Percentiles rank a stretch among this genome's conserved stretches.
Conservation (phyloP, 331 rosid species). For the Saraca asoca region DNA sequence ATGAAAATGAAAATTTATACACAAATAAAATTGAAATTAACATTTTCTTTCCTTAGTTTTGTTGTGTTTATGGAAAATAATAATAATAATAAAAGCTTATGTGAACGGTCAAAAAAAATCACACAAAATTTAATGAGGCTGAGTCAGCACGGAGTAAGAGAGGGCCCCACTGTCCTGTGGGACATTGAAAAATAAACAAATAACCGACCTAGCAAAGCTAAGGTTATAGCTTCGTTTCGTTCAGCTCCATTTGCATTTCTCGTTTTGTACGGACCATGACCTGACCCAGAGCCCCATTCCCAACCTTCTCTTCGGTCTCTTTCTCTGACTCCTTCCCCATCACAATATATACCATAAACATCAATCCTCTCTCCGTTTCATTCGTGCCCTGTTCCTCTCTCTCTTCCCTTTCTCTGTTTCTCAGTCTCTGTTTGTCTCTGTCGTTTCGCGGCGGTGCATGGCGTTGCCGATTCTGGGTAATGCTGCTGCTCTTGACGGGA, state of each 20-base stretch:
- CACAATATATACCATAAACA: background rate
- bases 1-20: no score
- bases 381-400: background rate
- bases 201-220: constrained; percentile 8
- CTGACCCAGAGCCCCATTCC: no score
- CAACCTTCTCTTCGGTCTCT: background rate
- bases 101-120: no score
- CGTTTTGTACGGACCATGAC: background rate
- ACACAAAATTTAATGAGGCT: no score
- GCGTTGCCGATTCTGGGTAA: background rate
- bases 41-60: no score
- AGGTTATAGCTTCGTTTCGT: no score
- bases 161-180: no score
- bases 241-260: background rate
- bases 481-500: background rate
- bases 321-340: background rate
- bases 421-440: background rate
- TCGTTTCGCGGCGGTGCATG: background rate
- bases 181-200: no score
- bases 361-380: background rate
- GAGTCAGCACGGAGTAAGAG: background rate
- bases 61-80: no score
- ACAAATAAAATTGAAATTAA: no score
- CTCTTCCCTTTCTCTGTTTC: background rate
- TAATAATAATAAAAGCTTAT: no score